Percentiles rank a stretch among this genome's conserved stretches.
These are phyloP conservation scores for Dendrobium chrysotoxum DNA, from an alignment of 106 monocot genomes.

Conservation along the genomic window DNA sequence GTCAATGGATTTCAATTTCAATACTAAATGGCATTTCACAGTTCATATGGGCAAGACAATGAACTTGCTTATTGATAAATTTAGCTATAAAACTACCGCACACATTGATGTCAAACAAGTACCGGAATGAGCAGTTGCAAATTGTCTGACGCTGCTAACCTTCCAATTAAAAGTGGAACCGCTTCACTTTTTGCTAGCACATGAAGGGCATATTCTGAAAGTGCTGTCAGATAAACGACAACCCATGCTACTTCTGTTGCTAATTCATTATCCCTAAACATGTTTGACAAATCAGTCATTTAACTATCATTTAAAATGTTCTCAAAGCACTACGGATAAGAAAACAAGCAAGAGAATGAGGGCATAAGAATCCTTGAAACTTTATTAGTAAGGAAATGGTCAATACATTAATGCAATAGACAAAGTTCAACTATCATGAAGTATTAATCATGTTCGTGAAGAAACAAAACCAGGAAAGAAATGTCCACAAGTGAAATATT, in stretches of 20 bases:
- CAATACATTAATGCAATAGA: not conserved
- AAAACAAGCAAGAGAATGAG: not conserved
- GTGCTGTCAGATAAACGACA: constrained; percentile 89
- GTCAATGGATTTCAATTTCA: not conserved
- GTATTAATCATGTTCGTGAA: not conserved
- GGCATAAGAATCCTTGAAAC: not conserved
- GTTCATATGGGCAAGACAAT: not conserved
- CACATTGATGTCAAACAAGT: constrained; percentile 1
- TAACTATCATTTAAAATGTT: not conserved
- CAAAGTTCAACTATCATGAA: not conserved
- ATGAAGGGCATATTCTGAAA: constrained; percentile 57
- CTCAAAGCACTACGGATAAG: not conserved
- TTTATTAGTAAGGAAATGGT: not conserved
- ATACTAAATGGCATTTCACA: not conserved
- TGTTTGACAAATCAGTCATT: constrained; percentile 3
- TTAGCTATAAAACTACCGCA: not conserved
- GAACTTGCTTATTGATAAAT: not conserved
- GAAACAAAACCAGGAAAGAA: not conserved
- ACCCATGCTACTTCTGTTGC: constrained; percentile 97
- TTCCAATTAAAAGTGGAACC: constrained; percentile 64
- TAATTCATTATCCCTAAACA: constrained; percentile 77
- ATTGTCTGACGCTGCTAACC: constrained; percentile 66
- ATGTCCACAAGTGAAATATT: not conserved
- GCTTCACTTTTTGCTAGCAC: constrained; percentile 64
- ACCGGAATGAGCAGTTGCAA: constrained; percentile 94